phyloP scores from a whole-genome alignment of 2,329 filamentous ascomycete genomes.

The Colletotrichum lupini region DNA sequence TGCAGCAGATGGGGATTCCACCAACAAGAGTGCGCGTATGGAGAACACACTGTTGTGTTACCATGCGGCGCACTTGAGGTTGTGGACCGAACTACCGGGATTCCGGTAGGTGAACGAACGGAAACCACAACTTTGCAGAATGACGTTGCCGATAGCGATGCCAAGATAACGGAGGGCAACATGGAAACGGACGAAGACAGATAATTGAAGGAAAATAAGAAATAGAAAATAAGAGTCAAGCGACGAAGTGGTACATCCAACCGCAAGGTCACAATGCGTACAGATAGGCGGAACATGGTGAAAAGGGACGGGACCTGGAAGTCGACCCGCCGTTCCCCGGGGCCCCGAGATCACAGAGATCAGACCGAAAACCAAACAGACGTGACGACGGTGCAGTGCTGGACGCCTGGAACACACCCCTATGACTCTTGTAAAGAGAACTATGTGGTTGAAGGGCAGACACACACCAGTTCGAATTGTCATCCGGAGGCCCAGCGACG shows the following conservation, averaged over 20 bases:
- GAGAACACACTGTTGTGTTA: background rate
- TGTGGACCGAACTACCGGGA: slow-evolving; percentile 9
- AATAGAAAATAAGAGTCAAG: background rate
- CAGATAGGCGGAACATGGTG: background rate
- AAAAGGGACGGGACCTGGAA: slow-evolving; percentile 15
- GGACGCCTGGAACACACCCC: background rate
- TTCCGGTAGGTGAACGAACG: background rate
- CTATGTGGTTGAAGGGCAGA: background rate
- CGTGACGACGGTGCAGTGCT: slow-evolving; percentile 13
- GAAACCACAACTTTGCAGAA: background rate
- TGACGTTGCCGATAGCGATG: background rate
- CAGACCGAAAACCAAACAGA: slow-evolving; percentile 30
- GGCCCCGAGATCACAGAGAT: slow-evolving; percentile 12
- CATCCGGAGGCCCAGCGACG: slow-evolving; percentile 25
- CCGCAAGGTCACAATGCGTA: background rate
- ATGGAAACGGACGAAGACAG: background rate
- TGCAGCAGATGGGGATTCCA: background rate
- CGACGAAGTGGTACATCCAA: background rate
- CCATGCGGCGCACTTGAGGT: background rate
- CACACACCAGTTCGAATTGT: slow-evolving; percentile 30
- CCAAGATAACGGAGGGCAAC: background rate
- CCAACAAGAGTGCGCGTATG: background rate
- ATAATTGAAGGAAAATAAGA: background rate
- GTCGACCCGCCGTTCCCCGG: slow-evolving; percentile 28
- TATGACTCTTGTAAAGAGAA: background rate